A percentile compares a stretch with the other conserved stretches of the same genome.
Conservation (phyloP, 2,329 filamentous ascomycete species). For the Apiospora marii region DNA sequence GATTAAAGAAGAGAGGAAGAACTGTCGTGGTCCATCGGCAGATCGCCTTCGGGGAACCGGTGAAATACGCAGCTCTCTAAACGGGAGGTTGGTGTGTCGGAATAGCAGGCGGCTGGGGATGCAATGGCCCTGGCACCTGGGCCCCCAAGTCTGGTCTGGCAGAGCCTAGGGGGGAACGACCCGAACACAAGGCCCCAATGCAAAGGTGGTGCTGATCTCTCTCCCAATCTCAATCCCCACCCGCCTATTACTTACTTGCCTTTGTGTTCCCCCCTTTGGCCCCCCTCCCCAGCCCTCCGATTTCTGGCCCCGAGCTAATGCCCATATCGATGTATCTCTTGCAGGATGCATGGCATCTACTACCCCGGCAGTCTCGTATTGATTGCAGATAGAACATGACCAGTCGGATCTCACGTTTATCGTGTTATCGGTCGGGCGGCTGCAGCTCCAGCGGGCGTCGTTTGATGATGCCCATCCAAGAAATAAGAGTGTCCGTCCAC, state of each 20-base stretch:
- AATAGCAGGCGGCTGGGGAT: constrained; percentile 18
- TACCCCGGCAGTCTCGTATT: background rate
- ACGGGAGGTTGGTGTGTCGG: background rate
- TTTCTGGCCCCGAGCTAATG: constrained; percentile 11
- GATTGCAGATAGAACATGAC: constrained; percentile 17
- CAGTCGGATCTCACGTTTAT: background rate
- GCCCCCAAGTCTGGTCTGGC: background rate
- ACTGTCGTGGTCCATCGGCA: background rate
- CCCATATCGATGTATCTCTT: background rate
- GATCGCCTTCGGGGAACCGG: background rate
- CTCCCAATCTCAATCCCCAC: background rate
- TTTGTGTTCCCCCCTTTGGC: background rate
- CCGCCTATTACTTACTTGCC: background rate
- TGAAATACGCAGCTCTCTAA: constrained; percentile 18
- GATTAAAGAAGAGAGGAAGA: background rate
- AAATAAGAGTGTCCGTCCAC: background rate
- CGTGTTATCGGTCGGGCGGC: constrained; percentile 3
- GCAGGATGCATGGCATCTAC: constrained; percentile 11
- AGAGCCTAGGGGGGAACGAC: background rate
- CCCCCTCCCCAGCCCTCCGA: background rate
- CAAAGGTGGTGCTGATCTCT: background rate
- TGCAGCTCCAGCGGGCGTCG: constrained; percentile 5
- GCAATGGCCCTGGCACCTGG: too few species aligned
- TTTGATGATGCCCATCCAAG: constrained; percentile 5
- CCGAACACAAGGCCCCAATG: background rate